These are phyloP conservation scores for Colletotrichum theobromicola DNA, from an alignment of 2,329 filamentous ascomycete species.

Conservation along the genomic window DNA sequence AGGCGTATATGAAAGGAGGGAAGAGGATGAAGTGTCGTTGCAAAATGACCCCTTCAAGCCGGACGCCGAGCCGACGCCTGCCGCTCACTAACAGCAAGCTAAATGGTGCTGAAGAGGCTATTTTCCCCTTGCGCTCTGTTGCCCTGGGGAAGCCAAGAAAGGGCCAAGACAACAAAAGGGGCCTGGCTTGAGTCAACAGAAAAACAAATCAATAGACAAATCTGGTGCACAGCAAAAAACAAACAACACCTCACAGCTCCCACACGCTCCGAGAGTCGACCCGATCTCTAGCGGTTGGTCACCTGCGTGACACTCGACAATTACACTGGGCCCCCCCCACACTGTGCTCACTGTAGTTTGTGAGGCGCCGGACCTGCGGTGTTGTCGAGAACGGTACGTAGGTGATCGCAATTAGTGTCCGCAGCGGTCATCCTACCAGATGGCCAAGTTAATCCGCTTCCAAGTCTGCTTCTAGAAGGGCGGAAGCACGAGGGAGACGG, in stretches of 20 bases:
- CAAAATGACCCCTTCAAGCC: slow-evolving; percentile 10
- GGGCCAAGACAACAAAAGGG: neutral
- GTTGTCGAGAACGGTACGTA: neutral
- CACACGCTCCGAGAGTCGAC: neutral
- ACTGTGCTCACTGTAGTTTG: neutral
- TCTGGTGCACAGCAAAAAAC: neutral
- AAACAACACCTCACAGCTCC: neutral
- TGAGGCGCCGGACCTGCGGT: neutral
- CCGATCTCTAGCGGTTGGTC: neutral
- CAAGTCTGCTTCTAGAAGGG: slow-evolving; percentile 15
- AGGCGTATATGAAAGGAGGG: neutral
- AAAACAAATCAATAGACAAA: slow-evolving; percentile 2
- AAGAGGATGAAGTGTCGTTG: neutral
- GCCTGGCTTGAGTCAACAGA: neutral
- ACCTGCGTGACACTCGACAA: slow-evolving; percentile 8
- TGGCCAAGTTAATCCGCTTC: neutral
- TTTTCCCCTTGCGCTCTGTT: neutral
- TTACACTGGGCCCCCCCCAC: neutral
- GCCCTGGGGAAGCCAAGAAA: slow-evolving; percentile 10
- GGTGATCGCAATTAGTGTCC: slow-evolving; percentile 1
- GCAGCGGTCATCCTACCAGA: slow-evolving; percentile 9
- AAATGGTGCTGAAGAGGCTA: neutral
- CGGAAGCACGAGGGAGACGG: neutral
- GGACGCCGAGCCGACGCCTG: slow-evolving; percentile 1
- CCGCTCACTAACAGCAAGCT: neutral